Evolutionary conservation across 345 rosid species (phyloP), one percentile per base, ranked within the genome.

Genomic region (Citrus glauca): DNA sequence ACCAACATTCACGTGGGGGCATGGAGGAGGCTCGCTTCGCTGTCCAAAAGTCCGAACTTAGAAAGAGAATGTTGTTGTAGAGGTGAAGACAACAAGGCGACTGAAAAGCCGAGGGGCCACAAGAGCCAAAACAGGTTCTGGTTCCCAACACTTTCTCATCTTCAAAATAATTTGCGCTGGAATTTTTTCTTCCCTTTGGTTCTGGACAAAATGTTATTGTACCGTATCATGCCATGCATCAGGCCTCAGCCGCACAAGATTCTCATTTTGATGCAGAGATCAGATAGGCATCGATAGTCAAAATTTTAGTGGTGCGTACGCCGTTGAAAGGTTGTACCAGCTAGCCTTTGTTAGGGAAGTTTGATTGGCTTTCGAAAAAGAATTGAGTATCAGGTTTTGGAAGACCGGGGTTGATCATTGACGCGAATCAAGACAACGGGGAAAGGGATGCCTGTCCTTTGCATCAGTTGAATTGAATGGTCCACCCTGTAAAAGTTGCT

Each of bases 31-130:
- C 65, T 37, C 9, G 4, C 50, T 5, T 28, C 71, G 30, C 9
- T 45, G 68, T 38, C 76, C 37, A 7, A 11, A 68, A 83, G n/a
- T 53, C 72, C 71, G 57, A 70, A 63, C 63, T 63, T 25, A 4
- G 35, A 59, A 74, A 33, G 71, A 73, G 86, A 83, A 83, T 74
- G 83, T 79, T 71, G 57, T 61, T 71, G 76, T 69, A 53, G 53
- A 66, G 71, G 42, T 53, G 48, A 45, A 69, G 79, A 73, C 78
- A 17, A 53, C 57, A 53, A 53, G 57, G 57, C 57, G 32, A 8
- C 66, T 64, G 77, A 45, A 80, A 78, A 55, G 83, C 73, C 69
- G 79, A 42, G 65, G 77, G 24, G 75, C 72, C 40, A 48, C 72
- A 32, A 71, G 28, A 24, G 66, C 28, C n/a, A 72, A 78, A 82